These are phyloP conservation scores for Neurospora hispaniola DNA, from an alignment of 495 filamentous ascomycete species.

Conservation along the genomic window DNA sequence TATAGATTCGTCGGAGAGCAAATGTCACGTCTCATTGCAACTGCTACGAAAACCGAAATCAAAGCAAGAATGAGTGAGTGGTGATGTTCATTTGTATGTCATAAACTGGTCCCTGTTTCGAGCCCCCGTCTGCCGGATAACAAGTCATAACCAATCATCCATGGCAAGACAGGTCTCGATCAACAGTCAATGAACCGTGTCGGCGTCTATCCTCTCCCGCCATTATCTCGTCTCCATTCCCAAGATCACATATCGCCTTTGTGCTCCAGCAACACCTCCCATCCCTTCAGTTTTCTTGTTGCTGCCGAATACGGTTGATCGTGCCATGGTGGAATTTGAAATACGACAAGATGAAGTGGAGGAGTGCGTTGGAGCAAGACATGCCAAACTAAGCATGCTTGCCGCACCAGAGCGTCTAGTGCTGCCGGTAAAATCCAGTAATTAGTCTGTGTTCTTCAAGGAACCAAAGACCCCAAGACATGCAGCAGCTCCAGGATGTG, in stretches of 20 bases:
- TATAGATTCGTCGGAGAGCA: not conserved
- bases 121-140: not conserved
- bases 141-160: not conserved
- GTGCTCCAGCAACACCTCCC: not conserved
- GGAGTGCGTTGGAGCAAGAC: not conserved
- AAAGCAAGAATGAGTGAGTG: not conserved
- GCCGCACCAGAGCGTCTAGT: not conserved
- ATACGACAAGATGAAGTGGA: no score
- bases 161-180: not conserved
- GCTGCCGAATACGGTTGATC: not conserved
- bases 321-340: not conserved
- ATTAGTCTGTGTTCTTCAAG: not conserved
- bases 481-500: not conserved
- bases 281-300: not conserved
- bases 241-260: not conserved
- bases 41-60: not conserved
- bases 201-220: no score
- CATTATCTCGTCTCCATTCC: not conserved
- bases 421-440: not conserved
- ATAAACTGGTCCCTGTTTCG: not conserved
- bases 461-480: not conserved
- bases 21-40: not conserved
- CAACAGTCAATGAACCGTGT: not conserved
- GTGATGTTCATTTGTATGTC: not conserved
- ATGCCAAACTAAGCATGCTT: not conserved